Evolutionary conservation across 257 asterid species (phyloP).

Genomic region (Solanum dulcamara): DNA sequence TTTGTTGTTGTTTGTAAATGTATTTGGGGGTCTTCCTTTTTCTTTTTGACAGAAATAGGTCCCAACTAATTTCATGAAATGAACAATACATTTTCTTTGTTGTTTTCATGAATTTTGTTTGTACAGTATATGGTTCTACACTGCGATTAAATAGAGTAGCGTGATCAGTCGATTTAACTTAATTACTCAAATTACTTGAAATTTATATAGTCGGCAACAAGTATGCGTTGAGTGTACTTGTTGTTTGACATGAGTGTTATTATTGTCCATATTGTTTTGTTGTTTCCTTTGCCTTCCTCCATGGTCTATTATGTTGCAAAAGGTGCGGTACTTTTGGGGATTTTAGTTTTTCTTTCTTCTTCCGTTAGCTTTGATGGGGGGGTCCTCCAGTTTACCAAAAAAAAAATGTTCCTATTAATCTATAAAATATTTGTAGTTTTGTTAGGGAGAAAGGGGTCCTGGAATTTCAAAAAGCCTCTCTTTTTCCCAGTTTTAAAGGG

Average conservation of each 20-base stretch:
- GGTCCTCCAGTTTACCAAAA: not conserved
- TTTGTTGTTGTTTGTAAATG: not conserved
- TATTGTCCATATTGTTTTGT: not conserved
- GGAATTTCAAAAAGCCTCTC: no score
- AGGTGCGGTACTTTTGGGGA: not conserved
- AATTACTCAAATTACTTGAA: no score
- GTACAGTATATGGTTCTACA: not conserved
- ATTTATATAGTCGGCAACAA: no score
- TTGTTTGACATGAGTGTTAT: not conserved
- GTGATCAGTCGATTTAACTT: not conserved
- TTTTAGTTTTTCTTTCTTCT: not conserved
- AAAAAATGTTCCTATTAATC: not conserved
- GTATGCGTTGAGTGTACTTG: no score
- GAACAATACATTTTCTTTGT: not conserved
- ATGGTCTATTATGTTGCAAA: not conserved
- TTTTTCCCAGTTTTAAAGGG: not conserved
- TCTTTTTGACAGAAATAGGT: not conserved
- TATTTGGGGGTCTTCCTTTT: not conserved
- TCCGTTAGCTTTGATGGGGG: not conserved
- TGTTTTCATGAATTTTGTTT: not conserved
- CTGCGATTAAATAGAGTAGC: not conserved
- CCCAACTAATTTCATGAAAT: not conserved
- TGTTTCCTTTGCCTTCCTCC: not conserved
- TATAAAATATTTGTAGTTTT: not conserved
- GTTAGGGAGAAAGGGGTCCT: not conserved